Evolutionary conservation across 129 eudicot species (phyloP).

Genomic region (Heracleum sosnowskyi): DNA sequence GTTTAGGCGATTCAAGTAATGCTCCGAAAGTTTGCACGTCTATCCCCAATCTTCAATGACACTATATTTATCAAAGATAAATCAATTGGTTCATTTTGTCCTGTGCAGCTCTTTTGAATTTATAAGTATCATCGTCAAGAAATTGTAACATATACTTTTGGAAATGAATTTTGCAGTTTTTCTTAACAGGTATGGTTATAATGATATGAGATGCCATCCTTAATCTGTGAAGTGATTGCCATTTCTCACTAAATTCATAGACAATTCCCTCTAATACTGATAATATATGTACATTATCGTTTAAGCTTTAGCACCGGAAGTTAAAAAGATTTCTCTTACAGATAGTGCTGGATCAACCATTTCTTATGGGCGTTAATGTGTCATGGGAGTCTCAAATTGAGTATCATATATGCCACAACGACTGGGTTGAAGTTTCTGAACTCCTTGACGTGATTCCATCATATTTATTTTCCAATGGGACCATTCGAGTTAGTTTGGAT

Average conservation of each 20-base stretch:
- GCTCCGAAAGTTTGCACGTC: too few species aligned
- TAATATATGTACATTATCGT: neutral
- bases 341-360: conserved; percentile 84
- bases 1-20: neutral
- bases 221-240: neutral
- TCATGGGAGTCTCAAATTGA: conserved; percentile 96
- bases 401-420: conserved; percentile 78
- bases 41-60: neutral
- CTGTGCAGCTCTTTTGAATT: neutral
- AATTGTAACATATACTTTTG: neutral
- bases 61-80: neutral
- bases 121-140: neutral
- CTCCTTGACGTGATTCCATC: conserved; percentile 70
- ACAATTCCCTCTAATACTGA: neutral
- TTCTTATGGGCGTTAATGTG: conserved; percentile 56
- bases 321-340: conserved; percentile 28
- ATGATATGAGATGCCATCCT: neutral
- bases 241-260: neutral
- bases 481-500: conserved; percentile 71
- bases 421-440: conserved; percentile 65
- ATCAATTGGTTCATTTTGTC: neutral
- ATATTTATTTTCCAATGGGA: conserved; percentile 49
- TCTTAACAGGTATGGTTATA: neutral
- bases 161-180: neutral
- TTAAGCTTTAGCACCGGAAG: neutral